Conservation (phyloP, 306 rosid genomes). For the Herpetospermum pedunculosum region DNA sequence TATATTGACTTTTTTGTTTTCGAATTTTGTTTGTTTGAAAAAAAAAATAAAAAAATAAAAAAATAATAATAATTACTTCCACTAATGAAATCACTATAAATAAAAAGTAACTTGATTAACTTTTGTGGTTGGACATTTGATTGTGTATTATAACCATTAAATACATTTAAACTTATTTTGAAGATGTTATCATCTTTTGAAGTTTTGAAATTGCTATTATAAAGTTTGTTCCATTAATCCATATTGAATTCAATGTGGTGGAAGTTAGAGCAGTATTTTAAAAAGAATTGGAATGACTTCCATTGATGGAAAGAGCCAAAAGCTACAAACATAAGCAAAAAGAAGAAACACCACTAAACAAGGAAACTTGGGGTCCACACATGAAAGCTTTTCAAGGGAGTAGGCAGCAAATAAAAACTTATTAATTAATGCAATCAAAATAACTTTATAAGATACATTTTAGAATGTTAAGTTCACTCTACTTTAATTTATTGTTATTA, state of each 20-base stretch:
- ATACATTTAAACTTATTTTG: not conserved
- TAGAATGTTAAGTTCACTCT: not conserved
- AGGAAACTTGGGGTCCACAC: slow-evolving; percentile 6
- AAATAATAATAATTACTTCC: no score
- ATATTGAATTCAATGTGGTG: not conserved
- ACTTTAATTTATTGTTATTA: not conserved
- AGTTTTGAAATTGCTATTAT: not conserved
- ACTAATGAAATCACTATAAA: no score
- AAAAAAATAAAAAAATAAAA: no score
- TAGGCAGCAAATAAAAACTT: not conserved
- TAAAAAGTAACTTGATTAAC: no score
- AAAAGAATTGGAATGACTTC: not conserved
- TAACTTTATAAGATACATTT: not conserved
- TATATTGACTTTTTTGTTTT: no score
- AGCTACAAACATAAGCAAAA: not conserved
- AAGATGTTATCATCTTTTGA: not conserved
- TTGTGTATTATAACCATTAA: not conserved
- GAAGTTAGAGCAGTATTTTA: not conserved
- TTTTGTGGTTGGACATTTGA: no score
- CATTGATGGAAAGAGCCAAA: not conserved
- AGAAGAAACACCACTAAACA: not conserved
- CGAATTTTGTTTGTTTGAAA: no score
- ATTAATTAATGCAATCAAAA: not conserved
- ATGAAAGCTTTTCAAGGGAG: not conserved
- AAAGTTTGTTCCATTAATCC: not conserved